Evolutionary conservation across 1,139 yeast species (phyloP).

Genomic region (Yamadazyma pseudoaaseri): DNA sequence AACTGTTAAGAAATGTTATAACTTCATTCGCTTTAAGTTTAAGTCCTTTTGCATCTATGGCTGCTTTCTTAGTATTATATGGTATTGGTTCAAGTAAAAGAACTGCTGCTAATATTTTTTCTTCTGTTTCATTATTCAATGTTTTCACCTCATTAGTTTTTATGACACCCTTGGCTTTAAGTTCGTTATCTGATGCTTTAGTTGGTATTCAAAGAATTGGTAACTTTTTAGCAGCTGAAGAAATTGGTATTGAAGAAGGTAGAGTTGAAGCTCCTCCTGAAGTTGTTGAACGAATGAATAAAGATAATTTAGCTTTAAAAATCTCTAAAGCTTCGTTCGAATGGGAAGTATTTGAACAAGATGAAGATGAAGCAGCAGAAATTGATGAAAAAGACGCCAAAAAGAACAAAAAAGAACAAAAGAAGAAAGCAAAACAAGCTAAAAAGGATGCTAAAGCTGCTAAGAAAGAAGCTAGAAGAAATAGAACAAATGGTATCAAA

Average conservation of each 20-base stretch:
- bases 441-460: conserved; percentile 1
- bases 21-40: conserved; percentile 57
- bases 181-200: conserved; percentile 67
- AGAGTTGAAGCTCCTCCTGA: conserved; percentile 9
- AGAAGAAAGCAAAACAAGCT: conserved; percentile 1
- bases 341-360: conserved; percentile 41
- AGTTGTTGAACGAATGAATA: conserved; percentile 16
- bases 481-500: background rate
- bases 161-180: conserved; percentile 70
- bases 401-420: conserved; percentile 1
- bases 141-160: conserved; percentile 52
- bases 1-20: conserved; percentile 54
- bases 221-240: conserved; percentile 42
- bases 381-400: conserved; percentile 5
- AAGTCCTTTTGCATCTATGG: conserved; percentile 66
- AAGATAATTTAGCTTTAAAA: conserved; percentile 24
- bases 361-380: conserved; percentile 16
- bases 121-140: conserved; percentile 78
- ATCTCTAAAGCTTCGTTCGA: conserved; percentile 28
- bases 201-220: conserved; percentile 64
- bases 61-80: conserved; percentile 70
- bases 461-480: conserved; percentile 1
- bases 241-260: conserved; percentile 27
- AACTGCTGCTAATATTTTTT: conserved; percentile 69
- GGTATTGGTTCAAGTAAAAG: conserved; percentile 39